Evolutionary conservation across 108 stramenopile species (phyloP), one percentile per base, ranked within the genome.

Genomic region (Skeletonema grethae): DNA sequence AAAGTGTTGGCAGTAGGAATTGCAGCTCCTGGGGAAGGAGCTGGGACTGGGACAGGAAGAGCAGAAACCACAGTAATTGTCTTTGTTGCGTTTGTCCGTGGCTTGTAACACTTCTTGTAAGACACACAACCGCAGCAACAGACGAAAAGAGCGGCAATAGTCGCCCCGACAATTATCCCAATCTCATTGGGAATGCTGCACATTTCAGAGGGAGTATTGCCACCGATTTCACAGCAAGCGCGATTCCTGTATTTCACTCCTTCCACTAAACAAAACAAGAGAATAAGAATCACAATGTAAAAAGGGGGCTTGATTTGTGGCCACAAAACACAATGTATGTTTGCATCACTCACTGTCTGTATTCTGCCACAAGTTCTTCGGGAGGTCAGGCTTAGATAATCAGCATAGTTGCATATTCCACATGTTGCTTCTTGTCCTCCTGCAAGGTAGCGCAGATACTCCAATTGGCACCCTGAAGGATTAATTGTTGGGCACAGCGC

Each of bases 401-500:
- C 30, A 29, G 18, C 3, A 11, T 24, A 22, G 55, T 59, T 73
- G 63, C 75, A 71, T 10, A 10, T 0, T 30, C 75, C 80, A 30
- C 80, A 81, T 6, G 64, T 71, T 15, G 80, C 69, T 18, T 73
- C 35, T 20, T 58, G 22, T 1, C 75, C 71, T 38, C 80, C 70
- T 16, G 63, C 70, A 28, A 72, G 55, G 35, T 45, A 69, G 34
- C 82, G 35, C 45, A 83, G 58, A 32, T 57, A 67, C n/a, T 83
- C 78, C 5, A 83, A 58, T 32, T 75, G 29, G 59, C 79, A 76
- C 1, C 43, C 31, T 10, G 39, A 69, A 22, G 75, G 50, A 16
- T 79, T 57, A 36, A 83, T 63, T 10, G 29, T 74, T 12, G 78
- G 82, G 45, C 82, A 83, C 18, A 24, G 15, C 1, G 73, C 78